A percentile compares a stretch with the other conserved stretches of the same genome.
phyloP scores from a whole-genome alignment of 2,329 filamentous ascomycete species.

The Aspergillus felis region DNA sequence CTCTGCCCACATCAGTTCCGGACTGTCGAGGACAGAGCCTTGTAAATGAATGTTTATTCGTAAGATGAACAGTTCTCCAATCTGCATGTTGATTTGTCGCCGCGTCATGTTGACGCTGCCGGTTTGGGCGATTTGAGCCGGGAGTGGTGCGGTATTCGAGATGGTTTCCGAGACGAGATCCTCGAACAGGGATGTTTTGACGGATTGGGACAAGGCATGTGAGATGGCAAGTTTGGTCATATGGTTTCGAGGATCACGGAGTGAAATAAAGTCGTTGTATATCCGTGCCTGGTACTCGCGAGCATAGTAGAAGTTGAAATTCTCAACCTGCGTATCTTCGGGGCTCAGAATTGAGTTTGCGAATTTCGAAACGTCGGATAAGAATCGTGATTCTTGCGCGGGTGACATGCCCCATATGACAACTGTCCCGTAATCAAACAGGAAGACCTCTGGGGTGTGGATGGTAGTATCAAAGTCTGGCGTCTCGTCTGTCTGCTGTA shows the following conservation, averaged over 20 bases:
- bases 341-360: slow-evolving; percentile 83
- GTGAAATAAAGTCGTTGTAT: slow-evolving; percentile 98
- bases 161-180: slow-evolving; percentile 93
- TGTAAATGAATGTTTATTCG: slow-evolving; percentile 98
- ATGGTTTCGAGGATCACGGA: slow-evolving; percentile 91
- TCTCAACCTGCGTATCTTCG: slow-evolving; percentile 90
- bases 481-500: slow-evolving; percentile 31
- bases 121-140: slow-evolving; percentile 84
- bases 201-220: slow-evolving; percentile 90
- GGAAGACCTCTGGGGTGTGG: slow-evolving; percentile 88
- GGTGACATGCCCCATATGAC: slow-evolving; percentile 98
- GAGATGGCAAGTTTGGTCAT: slow-evolving; percentile 98
- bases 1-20: slow-evolving; percentile 97
- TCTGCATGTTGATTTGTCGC: slow-evolving; percentile 97
- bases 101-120: slow-evolving; percentile 87
- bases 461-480: slow-evolving; percentile 81
- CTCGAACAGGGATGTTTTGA: slow-evolving; percentile 97
- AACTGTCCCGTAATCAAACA: slow-evolving; percentile 96
- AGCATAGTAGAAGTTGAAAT: slow-evolving; percentile 99
- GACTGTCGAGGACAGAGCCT: slow-evolving; percentile 91
- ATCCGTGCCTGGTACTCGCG: slow-evolving; percentile 96
- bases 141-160: slow-evolving; percentile 86
- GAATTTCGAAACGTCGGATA: slow-evolving; percentile 92
- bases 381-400: slow-evolving; percentile 82
- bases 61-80: slow-evolving; percentile 95